phyloP scores from a whole-genome alignment of 768 basidiomycete genomes.

The Russula foetens region DNA sequence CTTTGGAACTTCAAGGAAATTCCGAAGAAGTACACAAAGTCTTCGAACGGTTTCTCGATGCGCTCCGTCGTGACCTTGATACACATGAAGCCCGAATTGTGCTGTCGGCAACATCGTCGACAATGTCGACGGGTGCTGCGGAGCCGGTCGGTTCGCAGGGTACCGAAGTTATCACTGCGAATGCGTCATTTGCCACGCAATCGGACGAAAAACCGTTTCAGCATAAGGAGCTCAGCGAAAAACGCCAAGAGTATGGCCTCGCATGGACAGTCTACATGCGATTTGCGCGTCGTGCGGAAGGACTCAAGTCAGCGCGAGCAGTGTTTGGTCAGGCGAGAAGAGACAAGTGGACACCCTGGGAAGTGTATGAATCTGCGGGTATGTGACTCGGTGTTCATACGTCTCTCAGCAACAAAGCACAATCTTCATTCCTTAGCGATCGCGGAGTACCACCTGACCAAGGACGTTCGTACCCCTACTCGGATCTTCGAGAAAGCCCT shows the following conservation, averaged over 20 bases:
- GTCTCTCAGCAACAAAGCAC: conserved; percentile 1
- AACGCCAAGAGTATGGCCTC: conserved; percentile 64
- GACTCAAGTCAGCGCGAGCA: conserved; percentile 66
- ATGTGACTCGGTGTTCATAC: conserved; percentile 16
- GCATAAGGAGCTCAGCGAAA: conserved; percentile 47
- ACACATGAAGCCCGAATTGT: conserved; percentile 40
- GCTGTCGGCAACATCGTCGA: conserved; percentile 31
- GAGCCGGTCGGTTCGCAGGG: conserved; percentile 1
- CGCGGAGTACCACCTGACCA: conserved; percentile 90
- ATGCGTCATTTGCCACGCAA: conserved; percentile 36
- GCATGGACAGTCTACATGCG: conserved; percentile 92
- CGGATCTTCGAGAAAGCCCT: conserved; percentile 93
- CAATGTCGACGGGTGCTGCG: conserved; percentile 22
- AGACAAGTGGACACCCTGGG: conserved; percentile 75
- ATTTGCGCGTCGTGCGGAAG: conserved; percentile 82
- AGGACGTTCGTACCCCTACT: conserved; percentile 68
- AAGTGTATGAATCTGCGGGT: conserved; percentile 92
- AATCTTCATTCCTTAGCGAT: conserved; percentile 45
- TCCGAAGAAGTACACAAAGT: conserved; percentile 58
- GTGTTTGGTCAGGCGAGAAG: conserved; percentile 80
- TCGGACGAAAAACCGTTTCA: conserved; percentile 44
- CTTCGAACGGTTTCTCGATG: conserved; percentile 65
- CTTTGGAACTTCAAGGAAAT: conserved; percentile 55
- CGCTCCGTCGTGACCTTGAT: conserved; percentile 59
- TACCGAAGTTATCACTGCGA: not conserved